Evolutionary conservation across 2,329 filamentous ascomycete genomes (phyloP), one percentile per base, ranked within the genome.

Genomic region (Colletotrichum somersetense): DNA sequence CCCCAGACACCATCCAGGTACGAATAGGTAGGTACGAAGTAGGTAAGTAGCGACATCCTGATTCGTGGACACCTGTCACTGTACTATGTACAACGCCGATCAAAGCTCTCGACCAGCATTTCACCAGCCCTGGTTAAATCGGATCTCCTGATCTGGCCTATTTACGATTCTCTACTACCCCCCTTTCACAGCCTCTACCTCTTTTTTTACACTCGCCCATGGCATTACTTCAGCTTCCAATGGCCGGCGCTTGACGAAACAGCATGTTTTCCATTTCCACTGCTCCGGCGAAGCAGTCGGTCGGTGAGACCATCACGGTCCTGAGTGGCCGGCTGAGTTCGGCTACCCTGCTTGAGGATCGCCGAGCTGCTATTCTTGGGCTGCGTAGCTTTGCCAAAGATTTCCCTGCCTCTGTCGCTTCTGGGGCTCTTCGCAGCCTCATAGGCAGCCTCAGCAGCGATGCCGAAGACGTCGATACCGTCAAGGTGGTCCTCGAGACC

Each of bases 361-460:
- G 97, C 66, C 91, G 96, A 74, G 95, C 94, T 67, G 95, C 96
- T 57, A 97, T 99, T 59, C 89, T 97, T 40, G 96, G 96, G 23
- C 87, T 99, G 48, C 90, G 97, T 77, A 98, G 95, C 83, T 98
- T 99, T 81, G 94, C 96, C 53, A 98, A 98, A 83, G 91, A 97
- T 73, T 98, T 96, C 77, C 97, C 96, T 48, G 97, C 97, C 18
- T 97, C 95, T 10, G 96, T 99, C 46, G 94, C 97, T 2, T 98
- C 95, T 5, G 95, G 95, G 50, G 94, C 95, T n/a, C 85, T 99
- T 59, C 89, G 96, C 74, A 94, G 93, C 68, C 87, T 99, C 68
- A 98, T 99, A 75, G 91, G 89, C 16, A 94, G 93, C 77, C 84
- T 99, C 65, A 90, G 90, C 75, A 95, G 94, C 79, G 96, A 99